Evolutionary conservation across 2,329 filamentous ascomycete species (phyloP).

Genomic region (Penicillium sp.): DNA sequence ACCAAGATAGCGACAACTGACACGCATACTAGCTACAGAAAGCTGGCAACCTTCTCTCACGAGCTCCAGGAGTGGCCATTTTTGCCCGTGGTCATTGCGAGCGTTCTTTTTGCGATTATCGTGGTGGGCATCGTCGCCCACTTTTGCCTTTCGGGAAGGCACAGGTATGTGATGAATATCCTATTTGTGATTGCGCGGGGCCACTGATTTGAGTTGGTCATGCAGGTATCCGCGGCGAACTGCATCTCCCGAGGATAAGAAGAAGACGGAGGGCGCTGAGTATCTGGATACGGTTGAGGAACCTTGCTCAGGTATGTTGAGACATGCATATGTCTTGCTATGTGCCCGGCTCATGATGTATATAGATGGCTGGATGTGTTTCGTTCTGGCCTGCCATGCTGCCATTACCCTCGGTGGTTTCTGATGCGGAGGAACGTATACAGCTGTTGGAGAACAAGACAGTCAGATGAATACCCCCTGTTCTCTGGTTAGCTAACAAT

Average conservation of each 20-base stretch:
- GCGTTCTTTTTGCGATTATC: not conserved
- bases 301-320: not conserved
- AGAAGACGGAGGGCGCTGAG: not conserved
- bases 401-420: slow-evolving; percentile 5
- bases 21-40: not conserved
- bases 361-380: slow-evolving; percentile 5
- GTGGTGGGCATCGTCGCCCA: not conserved
- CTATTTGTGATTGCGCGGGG: not conserved
- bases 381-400: slow-evolving; percentile 8
- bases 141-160: not conserved
- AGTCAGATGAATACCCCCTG: not conserved
- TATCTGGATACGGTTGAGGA: not conserved
- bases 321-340: not conserved
- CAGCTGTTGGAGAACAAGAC: not conserved
- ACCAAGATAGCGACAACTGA: not conserved
- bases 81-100: not conserved
- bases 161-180: not conserved
- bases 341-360: not conserved
- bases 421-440: not conserved
- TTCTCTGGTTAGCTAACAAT: not conserved
- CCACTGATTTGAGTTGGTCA: not conserved
- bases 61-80: not conserved
- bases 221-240: not conserved
- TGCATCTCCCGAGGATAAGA: not conserved
- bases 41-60: not conserved